These are phyloP conservation scores for Backusella circina DNA, from an alignment of 192 early-diverging fungal species.

Conservation along the genomic window DNA sequence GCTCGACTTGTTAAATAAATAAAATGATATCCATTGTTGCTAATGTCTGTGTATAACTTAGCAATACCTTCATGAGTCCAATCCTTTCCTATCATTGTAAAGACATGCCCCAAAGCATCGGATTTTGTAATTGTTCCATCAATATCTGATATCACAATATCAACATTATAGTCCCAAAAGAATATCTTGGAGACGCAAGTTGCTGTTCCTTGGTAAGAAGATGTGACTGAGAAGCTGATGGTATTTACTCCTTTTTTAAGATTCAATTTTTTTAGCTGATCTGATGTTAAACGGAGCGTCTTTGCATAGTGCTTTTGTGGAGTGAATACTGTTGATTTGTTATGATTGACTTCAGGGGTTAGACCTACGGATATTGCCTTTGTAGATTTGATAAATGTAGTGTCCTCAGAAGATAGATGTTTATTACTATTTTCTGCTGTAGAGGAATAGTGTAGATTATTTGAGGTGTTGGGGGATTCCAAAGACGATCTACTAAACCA, in stretches of 20 bases:
- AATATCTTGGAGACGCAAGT: slow-evolving; percentile 86
- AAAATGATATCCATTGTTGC: slow-evolving; percentile 92
- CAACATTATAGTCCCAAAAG: slow-evolving; percentile 76
- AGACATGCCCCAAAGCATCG: slow-evolving; percentile 93
- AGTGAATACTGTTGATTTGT: neutral
- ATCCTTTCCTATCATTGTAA: slow-evolving; percentile 95
- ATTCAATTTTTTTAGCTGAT: slow-evolving; percentile 78
- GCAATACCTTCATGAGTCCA: slow-evolving; percentile 98
- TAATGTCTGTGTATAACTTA: slow-evolving; percentile 92
- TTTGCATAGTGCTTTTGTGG: slow-evolving; percentile 70
- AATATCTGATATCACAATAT: slow-evolving; percentile 96
- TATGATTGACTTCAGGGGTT: neutral
- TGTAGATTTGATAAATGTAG: slow-evolving; percentile 31
- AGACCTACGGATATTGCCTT: slow-evolving; percentile 30
- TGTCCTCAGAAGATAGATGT: neutral
- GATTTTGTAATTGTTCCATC: slow-evolving; percentile 99
- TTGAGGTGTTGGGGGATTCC: slow-evolving; percentile 16
- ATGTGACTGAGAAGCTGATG: slow-evolving; percentile 83
- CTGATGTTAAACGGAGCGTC: slow-evolving; percentile 86
- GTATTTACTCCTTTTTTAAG: slow-evolving; percentile 87
- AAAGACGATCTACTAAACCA: slow-evolving; percentile 36
- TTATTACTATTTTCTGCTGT: neutral
- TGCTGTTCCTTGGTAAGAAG: slow-evolving; percentile 71
- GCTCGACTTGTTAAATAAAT: slow-evolving; percentile 93
- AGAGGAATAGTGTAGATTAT: neutral